Conservation (phyloP, 2,329 filamentous ascomycete species). For the Aspergillus candidus region DNA sequence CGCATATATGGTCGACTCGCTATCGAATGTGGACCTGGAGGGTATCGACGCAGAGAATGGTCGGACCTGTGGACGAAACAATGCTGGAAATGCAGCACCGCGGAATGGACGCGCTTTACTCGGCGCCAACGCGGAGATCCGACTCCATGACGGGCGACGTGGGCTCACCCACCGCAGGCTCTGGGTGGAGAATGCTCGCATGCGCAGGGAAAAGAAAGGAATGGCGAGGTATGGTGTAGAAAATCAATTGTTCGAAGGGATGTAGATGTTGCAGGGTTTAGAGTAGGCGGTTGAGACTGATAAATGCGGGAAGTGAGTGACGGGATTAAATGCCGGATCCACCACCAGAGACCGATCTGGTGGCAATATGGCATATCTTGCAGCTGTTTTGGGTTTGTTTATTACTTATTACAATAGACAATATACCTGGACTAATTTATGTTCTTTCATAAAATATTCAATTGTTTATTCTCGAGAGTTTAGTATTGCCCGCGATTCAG, state of each 20-base stretch:
- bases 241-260: neutral
- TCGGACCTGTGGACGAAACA: constrained; percentile 9
- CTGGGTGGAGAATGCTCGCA: constrained; percentile 23
- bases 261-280: neutral
- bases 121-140: constrained; percentile 1
- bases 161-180: constrained; percentile 21
- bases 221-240: constrained; percentile 1
- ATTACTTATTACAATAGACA: too few relatives aligned
- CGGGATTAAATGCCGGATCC: too few relatives aligned
- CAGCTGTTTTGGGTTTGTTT: too few relatives aligned
- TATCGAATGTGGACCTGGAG: constrained; percentile 17
- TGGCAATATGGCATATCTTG: too few relatives aligned
- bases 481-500: too few relatives aligned
- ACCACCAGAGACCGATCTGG: too few relatives aligned
- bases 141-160: constrained; percentile 21
- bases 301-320: too few relatives aligned
- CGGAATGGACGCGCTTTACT: constrained; percentile 10
- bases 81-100: constrained; percentile 7
- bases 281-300: too few relatives aligned
- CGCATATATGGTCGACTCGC: constrained; percentile 72
- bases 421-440: too few relatives aligned
- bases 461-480: too few relatives aligned
- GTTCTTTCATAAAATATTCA: too few relatives aligned
- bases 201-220: constrained; percentile 17
- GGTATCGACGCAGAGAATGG: constrained; percentile 18